Evolutionary conservation across 768 basidiomycete species (phyloP).

Genomic region (Cystoderma amianthinum): DNA sequence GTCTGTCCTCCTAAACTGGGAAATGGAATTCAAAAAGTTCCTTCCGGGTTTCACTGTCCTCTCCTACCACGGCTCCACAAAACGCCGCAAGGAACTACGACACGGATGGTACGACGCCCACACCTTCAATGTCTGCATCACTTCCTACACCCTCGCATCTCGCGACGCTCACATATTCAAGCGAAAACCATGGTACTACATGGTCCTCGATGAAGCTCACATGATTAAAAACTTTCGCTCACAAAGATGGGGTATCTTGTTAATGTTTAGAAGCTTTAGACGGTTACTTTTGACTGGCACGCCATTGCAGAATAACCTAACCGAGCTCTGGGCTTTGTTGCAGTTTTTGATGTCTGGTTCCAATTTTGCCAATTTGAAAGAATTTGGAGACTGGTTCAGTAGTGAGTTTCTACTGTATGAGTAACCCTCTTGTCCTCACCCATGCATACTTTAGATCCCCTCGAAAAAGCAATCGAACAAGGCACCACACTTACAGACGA

Average conservation of each 20-base stretch:
- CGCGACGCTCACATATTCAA: slow-evolving; percentile 89
- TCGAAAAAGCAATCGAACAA: slow-evolving; percentile 92
- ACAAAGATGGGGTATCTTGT: slow-evolving; percentile 86
- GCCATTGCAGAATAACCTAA: slow-evolving; percentile 93
- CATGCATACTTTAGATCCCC: slow-evolving; percentile 53
- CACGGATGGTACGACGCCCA: slow-evolving; percentile 88
- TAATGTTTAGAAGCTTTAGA: slow-evolving; percentile 83
- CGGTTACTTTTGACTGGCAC: slow-evolving; percentile 93
- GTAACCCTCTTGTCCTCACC: not conserved
- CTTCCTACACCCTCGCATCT: slow-evolving; percentile 89
- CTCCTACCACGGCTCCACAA: slow-evolving; percentile 86
- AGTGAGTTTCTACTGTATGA: slow-evolving; percentile 44
- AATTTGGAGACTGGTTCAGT: slow-evolving; percentile 95
- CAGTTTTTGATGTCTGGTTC: slow-evolving; percentile 91
- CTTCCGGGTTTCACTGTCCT: slow-evolving; percentile 81
- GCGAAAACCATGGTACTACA: slow-evolving; percentile 91
- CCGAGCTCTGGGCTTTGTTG: slow-evolving; percentile 91
- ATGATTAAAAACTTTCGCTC: slow-evolving; percentile 98
- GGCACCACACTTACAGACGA: slow-evolving; percentile 74
- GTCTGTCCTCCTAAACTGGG: slow-evolving; percentile 92
- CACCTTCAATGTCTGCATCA: slow-evolving; percentile 91
- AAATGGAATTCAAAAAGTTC: slow-evolving; percentile 96
- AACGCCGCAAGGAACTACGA: slow-evolving; percentile 84
- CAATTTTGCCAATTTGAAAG: slow-evolving; percentile 85
- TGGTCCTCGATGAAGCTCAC: slow-evolving; percentile 94